phyloP scores from a whole-genome alignment of 2,329 filamentous ascomycete species.

The Aspergillus puulaauensis region DNA sequence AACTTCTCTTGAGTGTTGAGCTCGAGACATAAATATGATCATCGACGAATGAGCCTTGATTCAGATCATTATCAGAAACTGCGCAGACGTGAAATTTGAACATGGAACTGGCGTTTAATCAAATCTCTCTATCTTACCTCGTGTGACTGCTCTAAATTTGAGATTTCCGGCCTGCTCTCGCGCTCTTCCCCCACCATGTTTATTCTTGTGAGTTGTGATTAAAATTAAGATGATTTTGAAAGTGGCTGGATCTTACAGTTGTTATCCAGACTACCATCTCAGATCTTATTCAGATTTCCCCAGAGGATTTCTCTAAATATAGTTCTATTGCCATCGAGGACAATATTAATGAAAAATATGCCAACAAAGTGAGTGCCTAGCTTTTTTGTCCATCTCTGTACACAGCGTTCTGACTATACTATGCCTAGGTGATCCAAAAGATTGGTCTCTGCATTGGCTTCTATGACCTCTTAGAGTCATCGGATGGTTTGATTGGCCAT shows the following conservation, averaged over 20 bases:
- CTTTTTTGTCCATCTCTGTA: too few relatives aligned
- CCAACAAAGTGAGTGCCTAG: slow-evolving; percentile 68
- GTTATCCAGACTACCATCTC: slow-evolving; percentile 76
- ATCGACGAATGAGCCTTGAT: background rate
- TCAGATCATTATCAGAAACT: slow-evolving; percentile 1
- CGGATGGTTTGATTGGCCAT: slow-evolving; percentile 91
- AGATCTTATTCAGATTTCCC: slow-evolving; percentile 89
- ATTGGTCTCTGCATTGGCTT: slow-evolving; percentile 91
- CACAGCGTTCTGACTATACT: slow-evolving; percentile 3
- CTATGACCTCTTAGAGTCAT: slow-evolving; percentile 85
- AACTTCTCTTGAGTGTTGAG: slow-evolving; percentile 2
- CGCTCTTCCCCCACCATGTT: slow-evolving; percentile 41
- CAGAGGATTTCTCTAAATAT: slow-evolving; percentile 79
- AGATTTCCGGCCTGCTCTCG: background rate
- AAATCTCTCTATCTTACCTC: slow-evolving; percentile 2
- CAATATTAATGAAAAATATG: slow-evolving; percentile 95
- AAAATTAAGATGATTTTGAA: background rate
- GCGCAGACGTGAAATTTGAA: slow-evolving; percentile 8
- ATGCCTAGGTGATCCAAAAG: slow-evolving; percentile 73
- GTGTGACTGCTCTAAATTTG: slow-evolving; percentile 14
- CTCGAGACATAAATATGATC: background rate
- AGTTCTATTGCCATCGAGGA: slow-evolving; percentile 87
- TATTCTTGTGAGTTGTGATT: slow-evolving; percentile 45
- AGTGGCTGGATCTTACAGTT: slow-evolving; percentile 12
- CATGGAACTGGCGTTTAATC: slow-evolving; percentile 16